Evolutionary conservation across 768 basidiomycete species (phyloP).

Genomic region (Lentinus tigrinus): DNA sequence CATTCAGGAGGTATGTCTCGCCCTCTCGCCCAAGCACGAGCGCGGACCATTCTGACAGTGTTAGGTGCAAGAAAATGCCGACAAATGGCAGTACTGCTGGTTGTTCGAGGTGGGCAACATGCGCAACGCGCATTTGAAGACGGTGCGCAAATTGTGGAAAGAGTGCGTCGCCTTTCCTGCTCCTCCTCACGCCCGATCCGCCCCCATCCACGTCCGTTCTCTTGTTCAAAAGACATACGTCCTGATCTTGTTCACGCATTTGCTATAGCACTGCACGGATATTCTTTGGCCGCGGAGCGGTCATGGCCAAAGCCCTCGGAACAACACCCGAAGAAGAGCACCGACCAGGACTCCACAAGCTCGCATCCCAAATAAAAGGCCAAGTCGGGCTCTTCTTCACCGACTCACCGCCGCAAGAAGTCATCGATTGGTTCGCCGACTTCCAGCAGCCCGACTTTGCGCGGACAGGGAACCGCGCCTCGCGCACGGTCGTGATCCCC

Average conservation of each 20-base stretch:
- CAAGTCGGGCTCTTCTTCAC: conserved; percentile 95
- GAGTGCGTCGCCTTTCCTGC: conserved; percentile 54
- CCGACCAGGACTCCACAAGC: conserved; percentile 68
- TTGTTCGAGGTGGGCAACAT: conserved; percentile 93
- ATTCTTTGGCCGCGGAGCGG: conserved; percentile 82
- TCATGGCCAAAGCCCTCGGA: conserved; percentile 96
- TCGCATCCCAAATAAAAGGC: conserved; percentile 92
- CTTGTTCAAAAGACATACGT: neutral
- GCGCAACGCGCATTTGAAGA: conserved; percentile 93
- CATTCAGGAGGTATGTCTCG: conserved; percentile 65
- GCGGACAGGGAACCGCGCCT: conserved; percentile 79
- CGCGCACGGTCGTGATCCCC: conserved; percentile 72
- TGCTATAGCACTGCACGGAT: conserved; percentile 74
- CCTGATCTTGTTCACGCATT: conserved; percentile 8
- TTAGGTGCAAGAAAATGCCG: conserved; percentile 78
- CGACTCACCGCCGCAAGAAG: conserved; percentile 84
- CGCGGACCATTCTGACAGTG: neutral
- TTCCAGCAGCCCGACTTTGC: conserved; percentile 92
- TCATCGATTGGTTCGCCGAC: conserved; percentile 90
- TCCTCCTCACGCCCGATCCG: too few species aligned
- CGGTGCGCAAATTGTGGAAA: conserved; percentile 91
- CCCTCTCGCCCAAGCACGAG: neutral
- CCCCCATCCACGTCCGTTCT: neutral
- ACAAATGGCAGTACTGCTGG: conserved; percentile 96
- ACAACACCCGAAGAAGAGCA: conserved; percentile 86